phyloP scores from a whole-genome alignment of 306 rosid genomes.

The Pterocarpus santalinus region DNA sequence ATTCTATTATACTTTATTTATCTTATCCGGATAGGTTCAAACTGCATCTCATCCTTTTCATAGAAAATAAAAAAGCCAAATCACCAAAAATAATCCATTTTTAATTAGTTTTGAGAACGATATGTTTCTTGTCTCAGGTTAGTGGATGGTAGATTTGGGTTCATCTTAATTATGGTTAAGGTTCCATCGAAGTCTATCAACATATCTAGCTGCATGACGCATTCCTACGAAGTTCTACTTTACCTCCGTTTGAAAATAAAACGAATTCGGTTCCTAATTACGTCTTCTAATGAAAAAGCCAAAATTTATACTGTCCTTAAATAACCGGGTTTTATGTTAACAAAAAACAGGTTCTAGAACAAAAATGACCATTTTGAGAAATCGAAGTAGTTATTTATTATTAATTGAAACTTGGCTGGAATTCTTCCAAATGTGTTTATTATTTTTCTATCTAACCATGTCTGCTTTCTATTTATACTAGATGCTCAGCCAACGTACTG shows the following conservation, averaged over 20 bases:
- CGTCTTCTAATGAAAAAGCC: neutral
- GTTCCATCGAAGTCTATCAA: slow-evolving; percentile 20
- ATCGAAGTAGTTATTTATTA: neutral
- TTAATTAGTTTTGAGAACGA: neutral
- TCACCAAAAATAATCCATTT: slow-evolving; percentile 17
- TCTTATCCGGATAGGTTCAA: slow-evolving; percentile 15
- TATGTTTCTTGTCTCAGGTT: neutral
- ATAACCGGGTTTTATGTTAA: slow-evolving; percentile 1
- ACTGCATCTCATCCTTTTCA: neutral
- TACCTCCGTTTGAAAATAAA: neutral
- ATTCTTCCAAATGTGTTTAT: slow-evolving; percentile 26
- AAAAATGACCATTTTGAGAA: slow-evolving; percentile 3
- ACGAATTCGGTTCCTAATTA: neutral
- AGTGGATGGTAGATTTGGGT: slow-evolving; percentile 28
- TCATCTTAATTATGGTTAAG: slow-evolving; percentile 38
- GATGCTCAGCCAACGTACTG: slow-evolving; percentile 69
- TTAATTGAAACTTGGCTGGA: slow-evolving; percentile 29
- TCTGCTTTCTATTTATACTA: slow-evolving; percentile 44
- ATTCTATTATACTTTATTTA: slow-evolving; percentile 31
- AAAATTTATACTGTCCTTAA: neutral
- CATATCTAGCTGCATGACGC: slow-evolving; percentile 17
- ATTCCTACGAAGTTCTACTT: neutral
- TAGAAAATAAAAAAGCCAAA: slow-evolving; percentile 17
- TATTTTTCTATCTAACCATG: slow-evolving; percentile 35
- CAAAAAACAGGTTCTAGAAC: neutral